Percentiles rank a stretch among this genome's conserved stretches.
Conservation (phyloP, 2,329 filamentous ascomycete genomes). For the Periconia macrospinosa region DNA sequence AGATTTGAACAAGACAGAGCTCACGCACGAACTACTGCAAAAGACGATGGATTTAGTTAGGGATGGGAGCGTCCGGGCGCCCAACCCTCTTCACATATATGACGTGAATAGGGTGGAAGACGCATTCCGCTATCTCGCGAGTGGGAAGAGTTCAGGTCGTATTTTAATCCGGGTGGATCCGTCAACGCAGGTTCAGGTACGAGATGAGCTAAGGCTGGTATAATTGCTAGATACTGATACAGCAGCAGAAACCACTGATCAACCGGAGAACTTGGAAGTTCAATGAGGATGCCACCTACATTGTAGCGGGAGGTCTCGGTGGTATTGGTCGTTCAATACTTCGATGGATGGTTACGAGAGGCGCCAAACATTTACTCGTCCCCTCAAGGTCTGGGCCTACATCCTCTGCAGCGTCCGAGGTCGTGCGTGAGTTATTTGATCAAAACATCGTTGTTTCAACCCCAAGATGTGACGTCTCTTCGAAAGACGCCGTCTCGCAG, state of each 20-base stretch:
- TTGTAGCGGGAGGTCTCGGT: slow-evolving; percentile 14
- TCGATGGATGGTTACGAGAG: slow-evolving; percentile 15
- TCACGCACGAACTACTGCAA: neutral
- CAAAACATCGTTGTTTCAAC: slow-evolving; percentile 12
- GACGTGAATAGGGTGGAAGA: slow-evolving; percentile 11
- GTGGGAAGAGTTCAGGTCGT: slow-evolving; percentile 16
- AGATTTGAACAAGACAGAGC: neutral
- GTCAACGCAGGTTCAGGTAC: neutral
- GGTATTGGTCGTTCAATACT: slow-evolving; percentile 9
- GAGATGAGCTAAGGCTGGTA: neutral
- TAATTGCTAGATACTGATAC: neutral
- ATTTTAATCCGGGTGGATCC: slow-evolving; percentile 9
- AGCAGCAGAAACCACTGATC: neutral
- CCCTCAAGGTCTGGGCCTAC: slow-evolving; percentile 6
- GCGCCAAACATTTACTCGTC: slow-evolving; percentile 17
- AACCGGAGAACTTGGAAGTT: slow-evolving; percentile 1
- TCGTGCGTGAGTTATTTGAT: slow-evolving; percentile 11
- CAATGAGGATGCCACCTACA: slow-evolving; percentile 6
- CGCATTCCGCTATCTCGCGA: slow-evolving; percentile 19
- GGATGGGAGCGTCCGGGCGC: neutral
- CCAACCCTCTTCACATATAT: slow-evolving; percentile 11
- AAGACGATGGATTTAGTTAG: neutral
- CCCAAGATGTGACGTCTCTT: slow-evolving; percentile 20
- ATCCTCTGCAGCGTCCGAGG: neutral
- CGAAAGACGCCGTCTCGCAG: slow-evolving; percentile 4